Conservation (phyloP, 1,139 yeast genomes). For the Tardiomyces blankii region DNA sequence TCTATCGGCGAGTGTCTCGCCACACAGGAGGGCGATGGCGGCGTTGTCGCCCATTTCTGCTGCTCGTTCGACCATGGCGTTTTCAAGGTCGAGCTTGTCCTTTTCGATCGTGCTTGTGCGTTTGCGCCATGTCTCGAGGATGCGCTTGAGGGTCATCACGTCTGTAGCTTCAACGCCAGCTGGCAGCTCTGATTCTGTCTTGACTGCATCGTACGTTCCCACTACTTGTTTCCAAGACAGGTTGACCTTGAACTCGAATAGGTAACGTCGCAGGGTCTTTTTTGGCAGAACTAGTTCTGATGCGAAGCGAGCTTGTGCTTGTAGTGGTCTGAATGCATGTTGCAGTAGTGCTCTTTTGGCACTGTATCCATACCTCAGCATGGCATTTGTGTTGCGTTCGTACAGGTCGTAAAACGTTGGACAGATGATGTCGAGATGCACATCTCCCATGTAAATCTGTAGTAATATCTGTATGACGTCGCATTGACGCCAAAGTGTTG, state of each 20-base stretch:
- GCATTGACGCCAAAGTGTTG: no score
- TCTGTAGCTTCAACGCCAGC: slow-evolving; percentile 38
- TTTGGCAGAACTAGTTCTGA: slow-evolving; percentile 8
- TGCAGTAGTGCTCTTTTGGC: no score
- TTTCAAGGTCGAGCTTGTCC: slow-evolving; percentile 42
- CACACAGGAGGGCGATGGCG: slow-evolving; percentile 60
- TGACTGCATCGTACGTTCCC: slow-evolving; percentile 13
- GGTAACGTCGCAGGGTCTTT: slow-evolving; percentile 15
- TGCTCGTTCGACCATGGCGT: slow-evolving; percentile 63
- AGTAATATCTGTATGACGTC: no score
- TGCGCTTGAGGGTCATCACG: slow-evolving; percentile 55
- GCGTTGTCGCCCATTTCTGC: slow-evolving; percentile 77
- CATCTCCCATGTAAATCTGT: no score
- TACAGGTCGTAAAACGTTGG: no score
- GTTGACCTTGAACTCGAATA: slow-evolving; percentile 21
- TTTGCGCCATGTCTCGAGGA: slow-evolving; percentile 50
- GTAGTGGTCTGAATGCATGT: no score
- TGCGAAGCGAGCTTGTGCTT: neutral
- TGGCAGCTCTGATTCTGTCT: slow-evolving; percentile 11
- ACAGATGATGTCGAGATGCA: no score
- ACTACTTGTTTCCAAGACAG: slow-evolving; percentile 15
- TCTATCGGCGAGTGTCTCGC: slow-evolving; percentile 28
- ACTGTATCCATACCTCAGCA: no score
- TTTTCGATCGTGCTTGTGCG: slow-evolving; percentile 47
- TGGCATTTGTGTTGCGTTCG: no score